These are phyloP conservation scores for Gentiana dahurica DNA, from an alignment of 257 asterid species.

Conservation along the genomic window DNA sequence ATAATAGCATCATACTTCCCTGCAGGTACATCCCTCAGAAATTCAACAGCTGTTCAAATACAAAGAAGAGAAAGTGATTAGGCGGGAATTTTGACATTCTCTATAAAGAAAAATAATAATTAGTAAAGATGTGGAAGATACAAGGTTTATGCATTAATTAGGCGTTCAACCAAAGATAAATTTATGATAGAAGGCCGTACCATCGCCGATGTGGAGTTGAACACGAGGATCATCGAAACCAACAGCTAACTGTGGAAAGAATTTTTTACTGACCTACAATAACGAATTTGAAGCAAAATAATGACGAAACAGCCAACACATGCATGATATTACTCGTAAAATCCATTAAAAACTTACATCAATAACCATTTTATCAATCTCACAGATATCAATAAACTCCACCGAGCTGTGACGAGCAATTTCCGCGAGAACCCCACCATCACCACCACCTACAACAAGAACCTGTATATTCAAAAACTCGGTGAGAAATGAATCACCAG, in stretches of 20 bases:
- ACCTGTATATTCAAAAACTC: conserved; percentile 38
- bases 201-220: conserved; percentile 90
- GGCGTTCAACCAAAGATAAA: not conserved
- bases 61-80: not conserved
- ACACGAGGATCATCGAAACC: conserved; percentile 98
- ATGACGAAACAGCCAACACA: not conserved
- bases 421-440: conserved; percentile 97
- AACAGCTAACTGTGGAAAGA: conserved; percentile 81
- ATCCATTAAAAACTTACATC: conserved; percentile 48
- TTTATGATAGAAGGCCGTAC: conserved; percentile 26
- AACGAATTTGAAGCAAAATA: conserved; percentile 4
- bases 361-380: conserved; percentile 92
- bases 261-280: conserved; percentile 80
- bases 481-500: conserved; percentile 6
- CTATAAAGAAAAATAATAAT: too few species aligned
- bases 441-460: conserved; percentile 99
- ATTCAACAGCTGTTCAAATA: conserved; percentile 61
- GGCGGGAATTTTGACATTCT: too few species aligned
- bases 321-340: conserved; percentile 3
- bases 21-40: conserved; percentile 49
- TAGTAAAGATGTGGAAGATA: too few species aligned
- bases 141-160: too few species aligned
- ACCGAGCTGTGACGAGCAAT: conserved; percentile 88
- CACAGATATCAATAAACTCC: conserved; percentile 85
- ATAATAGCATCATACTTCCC: conserved; percentile 85